Evolutionary conservation across 169 alveolate genomes (phyloP).

Genomic region (Cyclospora cayetanensis): DNA sequence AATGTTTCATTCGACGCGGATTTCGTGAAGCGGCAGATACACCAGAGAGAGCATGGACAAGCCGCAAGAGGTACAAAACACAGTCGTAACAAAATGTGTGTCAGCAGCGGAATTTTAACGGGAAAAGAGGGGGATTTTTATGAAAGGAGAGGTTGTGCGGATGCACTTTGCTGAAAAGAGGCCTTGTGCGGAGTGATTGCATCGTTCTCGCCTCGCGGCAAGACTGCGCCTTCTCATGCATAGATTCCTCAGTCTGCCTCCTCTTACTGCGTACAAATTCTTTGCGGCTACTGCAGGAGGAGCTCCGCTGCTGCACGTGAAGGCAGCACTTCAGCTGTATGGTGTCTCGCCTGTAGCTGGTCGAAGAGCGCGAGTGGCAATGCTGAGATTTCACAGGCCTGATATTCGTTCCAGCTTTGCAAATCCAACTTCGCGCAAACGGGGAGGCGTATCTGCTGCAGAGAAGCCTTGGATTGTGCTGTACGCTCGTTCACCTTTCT

Average conservation of each 20-base stretch:
- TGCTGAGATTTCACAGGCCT: slow-evolving; percentile 83
- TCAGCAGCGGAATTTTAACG: too few relatives aligned
- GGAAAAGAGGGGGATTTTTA: too few relatives aligned
- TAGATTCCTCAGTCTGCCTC: neutral
- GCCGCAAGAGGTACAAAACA: slow-evolving; percentile 42
- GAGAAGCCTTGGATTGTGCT: slow-evolving; percentile 65
- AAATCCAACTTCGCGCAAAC: neutral
- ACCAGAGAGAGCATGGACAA: slow-evolving; percentile 31
- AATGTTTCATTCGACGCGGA: slow-evolving; percentile 57
- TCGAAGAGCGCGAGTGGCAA: slow-evolving; percentile 76
- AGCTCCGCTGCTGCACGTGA: slow-evolving; percentile 77
- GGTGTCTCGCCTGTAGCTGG: slow-evolving; percentile 85
- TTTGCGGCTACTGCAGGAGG: slow-evolving; percentile 69
- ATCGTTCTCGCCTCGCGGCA: too few relatives aligned
- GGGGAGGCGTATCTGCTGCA: neutral
- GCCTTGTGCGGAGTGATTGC: too few relatives aligned
- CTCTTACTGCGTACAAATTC: too few relatives aligned
- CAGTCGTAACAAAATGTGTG: too few relatives aligned
- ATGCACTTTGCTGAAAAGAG: too few relatives aligned
- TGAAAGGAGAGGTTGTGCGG: too few relatives aligned
- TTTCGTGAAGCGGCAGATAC: slow-evolving; percentile 29
- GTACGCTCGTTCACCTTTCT: neutral
- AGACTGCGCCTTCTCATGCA: neutral
- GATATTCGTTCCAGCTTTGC: slow-evolving; percentile 80
- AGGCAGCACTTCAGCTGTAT: slow-evolving; percentile 78